Evolutionary conservation across 768 basidiomycete species (phyloP).

Genomic region (Pleurotus tuber-regium): DNA sequence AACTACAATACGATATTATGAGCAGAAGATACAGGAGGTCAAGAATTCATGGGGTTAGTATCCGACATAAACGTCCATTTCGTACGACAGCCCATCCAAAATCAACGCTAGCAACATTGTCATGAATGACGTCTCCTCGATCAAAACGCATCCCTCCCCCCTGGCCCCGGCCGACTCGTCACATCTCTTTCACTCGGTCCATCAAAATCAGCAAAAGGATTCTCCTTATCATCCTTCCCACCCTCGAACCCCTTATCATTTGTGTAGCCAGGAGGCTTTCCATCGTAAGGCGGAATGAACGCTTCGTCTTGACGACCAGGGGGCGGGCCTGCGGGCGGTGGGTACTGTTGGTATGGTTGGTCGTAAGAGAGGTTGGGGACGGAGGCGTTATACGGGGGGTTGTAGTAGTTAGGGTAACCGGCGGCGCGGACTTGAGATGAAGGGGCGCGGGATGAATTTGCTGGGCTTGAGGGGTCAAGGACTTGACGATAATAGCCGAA

Average conservation of each 20-base stretch:
- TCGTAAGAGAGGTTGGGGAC: slow-evolving; percentile 28
- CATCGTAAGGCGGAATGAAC: slow-evolving; percentile 32
- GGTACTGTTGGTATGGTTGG: slow-evolving; percentile 31
- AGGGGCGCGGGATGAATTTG: slow-evolving; percentile 49
- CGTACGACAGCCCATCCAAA: too few relatives aligned
- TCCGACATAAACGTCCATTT: background rate
- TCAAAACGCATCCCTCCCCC: slow-evolving; percentile 30
- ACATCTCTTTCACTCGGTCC: slow-evolving; percentile 40
- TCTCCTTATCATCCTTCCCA: slow-evolving; percentile 36
- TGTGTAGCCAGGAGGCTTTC: slow-evolving; percentile 50
- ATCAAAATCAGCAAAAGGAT: slow-evolving; percentile 58
- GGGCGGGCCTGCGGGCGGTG: slow-evolving; percentile 52
- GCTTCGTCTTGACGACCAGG: slow-evolving; percentile 32
- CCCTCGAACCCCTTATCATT: slow-evolving; percentile 22
- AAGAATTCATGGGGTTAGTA: too few relatives aligned
- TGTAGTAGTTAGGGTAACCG: slow-evolving; percentile 52
- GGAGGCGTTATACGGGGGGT: slow-evolving; percentile 54
- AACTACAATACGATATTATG: too few relatives aligned
- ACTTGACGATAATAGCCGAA: slow-evolving; percentile 76
- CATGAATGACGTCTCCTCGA: background rate
- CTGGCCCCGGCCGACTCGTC: slow-evolving; percentile 35
- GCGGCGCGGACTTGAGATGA: slow-evolving; percentile 33
- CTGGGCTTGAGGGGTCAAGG: slow-evolving; percentile 61
- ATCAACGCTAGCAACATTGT: too few relatives aligned
- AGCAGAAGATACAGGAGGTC: too few relatives aligned